Evolutionary conservation across 345 rosid genomes (phyloP), one percentile per base, ranked within the genome.

Genomic region (Draba incana): DNA sequence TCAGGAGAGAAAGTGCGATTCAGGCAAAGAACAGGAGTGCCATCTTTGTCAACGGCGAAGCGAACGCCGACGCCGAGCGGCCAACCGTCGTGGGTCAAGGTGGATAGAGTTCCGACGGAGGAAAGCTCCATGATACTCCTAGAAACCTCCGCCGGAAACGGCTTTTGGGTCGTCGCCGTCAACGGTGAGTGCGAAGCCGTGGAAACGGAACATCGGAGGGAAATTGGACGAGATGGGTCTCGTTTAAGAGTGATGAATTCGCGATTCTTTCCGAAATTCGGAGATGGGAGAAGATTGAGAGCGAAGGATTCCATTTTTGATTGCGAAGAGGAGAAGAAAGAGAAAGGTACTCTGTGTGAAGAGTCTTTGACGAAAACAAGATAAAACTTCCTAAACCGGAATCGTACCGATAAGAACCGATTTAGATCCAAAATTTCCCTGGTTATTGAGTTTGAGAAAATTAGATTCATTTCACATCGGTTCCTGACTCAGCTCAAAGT

Each of bases 51-150:
- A 45, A 90, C 94, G n/a, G 96, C 89, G 66, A 88, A 92, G 11
- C 86, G 77, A 20, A 92, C 92, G 39, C 98, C 93, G 4, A 87
- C 66, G 10, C 97, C 87, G 15, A 86, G 77, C 28, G 98, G 98
- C 84, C 87, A 87, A 4, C 86, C 88, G 7, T 90, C 88, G 23
- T 41, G 71, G 66, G 84, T 70, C 55, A 84, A 44, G 25, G 90
- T 78, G 45, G 97, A 93, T 51, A 87, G 86, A 71, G 94, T 93
- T 62, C 88, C 98, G 4, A 75, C 77, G 42, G 83, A 81, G 25
- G 94, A 88, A 65, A 93, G 78, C 73, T 88, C 97, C 88, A 93
- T 57, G 77, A 90, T 88, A 44, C 96, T 93, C 75, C 96, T 82
- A 8, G 96, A 86, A 55, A 85, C 81, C 77, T 93, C 94, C n/a